Evolutionary conservation across 495 filamentous ascomycete genomes (phyloP).

Genomic region (Aspergillus sclerotiicarbonarius): DNA sequence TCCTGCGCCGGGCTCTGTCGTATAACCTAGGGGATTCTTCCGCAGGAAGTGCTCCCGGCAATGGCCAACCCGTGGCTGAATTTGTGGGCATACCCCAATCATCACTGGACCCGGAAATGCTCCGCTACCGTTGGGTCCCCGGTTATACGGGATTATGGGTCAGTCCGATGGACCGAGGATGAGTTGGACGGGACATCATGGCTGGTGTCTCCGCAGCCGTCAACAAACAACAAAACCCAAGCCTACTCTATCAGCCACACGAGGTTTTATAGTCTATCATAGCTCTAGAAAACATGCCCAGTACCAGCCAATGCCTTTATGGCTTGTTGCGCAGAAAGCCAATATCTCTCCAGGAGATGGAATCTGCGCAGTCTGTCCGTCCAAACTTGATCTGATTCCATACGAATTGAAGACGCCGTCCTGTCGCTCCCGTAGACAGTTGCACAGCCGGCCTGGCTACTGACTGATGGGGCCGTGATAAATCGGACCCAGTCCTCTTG

Average conservation of each 20-base stretch:
- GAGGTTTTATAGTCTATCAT: not conserved
- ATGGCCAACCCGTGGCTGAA: not conserved
- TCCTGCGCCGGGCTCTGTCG: not conserved
- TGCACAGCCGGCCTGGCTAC: not conserved
- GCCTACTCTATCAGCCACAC: not conserved
- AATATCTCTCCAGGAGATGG: not conserved
- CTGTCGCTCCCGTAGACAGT: not conserved
- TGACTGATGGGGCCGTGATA: not conserved
- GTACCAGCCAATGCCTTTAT: not conserved
- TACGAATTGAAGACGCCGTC: not conserved
- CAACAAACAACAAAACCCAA: not conserved
- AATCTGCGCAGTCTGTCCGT: not conserved
- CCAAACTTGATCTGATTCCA: not conserved
- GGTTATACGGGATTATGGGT: not conserved
- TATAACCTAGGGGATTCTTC: not conserved
- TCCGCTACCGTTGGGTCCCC: conserved; percentile 2
- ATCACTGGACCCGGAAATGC: conserved; percentile 3
- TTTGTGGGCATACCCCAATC: not conserved
- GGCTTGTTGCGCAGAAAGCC: not conserved
- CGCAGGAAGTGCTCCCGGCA: not conserved
- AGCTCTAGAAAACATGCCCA: not conserved
- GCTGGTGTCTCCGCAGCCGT: not conserved
- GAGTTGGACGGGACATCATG: not conserved
- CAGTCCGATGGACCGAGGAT: not conserved
- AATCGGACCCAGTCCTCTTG: conserved; percentile 1